These are phyloP conservation scores for Salix brachista DNA, from an alignment of 345 rosid genomes.

Conservation along the genomic window DNA sequence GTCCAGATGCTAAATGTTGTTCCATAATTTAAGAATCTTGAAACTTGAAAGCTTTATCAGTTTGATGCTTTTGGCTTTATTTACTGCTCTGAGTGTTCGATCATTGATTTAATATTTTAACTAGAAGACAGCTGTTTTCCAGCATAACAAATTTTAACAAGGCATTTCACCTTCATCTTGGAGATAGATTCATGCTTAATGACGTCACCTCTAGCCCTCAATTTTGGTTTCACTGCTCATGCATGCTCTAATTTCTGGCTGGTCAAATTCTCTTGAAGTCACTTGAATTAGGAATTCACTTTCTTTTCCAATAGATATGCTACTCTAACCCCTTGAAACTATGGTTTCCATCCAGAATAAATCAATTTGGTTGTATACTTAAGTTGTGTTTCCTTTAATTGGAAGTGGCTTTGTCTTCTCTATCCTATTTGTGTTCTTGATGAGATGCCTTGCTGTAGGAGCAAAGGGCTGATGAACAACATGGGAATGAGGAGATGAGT, in stretches of 20 bases:
- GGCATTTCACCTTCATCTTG: background rate
- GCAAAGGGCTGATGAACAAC: constrained; percentile 43
- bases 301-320: background rate
- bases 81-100: background rate
- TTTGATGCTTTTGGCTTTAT: background rate
- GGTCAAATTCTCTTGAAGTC: background rate
- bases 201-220: background rate
- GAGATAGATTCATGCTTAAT: background rate
- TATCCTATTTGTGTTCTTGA: constrained; percentile 8
- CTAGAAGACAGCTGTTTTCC: background rate
- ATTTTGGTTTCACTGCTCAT: background rate
- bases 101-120: background rate
- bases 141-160: no score
- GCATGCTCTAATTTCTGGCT: background rate
- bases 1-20: constrained; percentile 1
- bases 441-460: constrained; percentile 41
- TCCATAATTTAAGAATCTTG: background rate
- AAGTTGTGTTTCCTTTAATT: background rate
- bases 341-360: background rate
- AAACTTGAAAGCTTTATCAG: background rate
- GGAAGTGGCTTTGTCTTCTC: background rate
- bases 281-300: background rate
- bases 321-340: background rate
- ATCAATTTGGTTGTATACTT: background rate
- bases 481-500: constrained; percentile 51